Evolutionary conservation across 495 filamentous ascomycete species (phyloP).

Genomic region (Podospora pseudoanserina): DNA sequence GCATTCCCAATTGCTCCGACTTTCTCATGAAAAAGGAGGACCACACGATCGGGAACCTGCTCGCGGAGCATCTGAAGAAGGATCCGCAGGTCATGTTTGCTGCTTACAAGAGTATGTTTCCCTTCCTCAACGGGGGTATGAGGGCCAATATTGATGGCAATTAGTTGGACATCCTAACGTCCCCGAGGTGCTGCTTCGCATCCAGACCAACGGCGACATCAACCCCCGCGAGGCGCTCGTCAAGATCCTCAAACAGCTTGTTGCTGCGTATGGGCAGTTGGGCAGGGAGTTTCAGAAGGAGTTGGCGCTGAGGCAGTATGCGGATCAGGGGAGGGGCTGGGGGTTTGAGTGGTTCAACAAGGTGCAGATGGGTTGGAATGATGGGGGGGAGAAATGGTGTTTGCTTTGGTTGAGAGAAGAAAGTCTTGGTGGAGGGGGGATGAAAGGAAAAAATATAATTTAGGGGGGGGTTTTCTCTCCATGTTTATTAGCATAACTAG

Average conservation of each 20-base stretch:
- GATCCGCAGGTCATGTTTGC: conserved; percentile 76
- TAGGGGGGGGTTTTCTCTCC: not conserved
- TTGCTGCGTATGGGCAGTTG: conserved; percentile 69
- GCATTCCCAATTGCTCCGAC: conserved; percentile 77
- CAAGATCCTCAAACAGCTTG: conserved; percentile 69
- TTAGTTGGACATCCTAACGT: conserved; percentile 81
- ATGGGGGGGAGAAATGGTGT: too few species aligned
- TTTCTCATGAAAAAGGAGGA: conserved; percentile 97
- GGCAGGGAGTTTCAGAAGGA: conserved; percentile 92
- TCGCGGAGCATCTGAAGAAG: conserved; percentile 75
- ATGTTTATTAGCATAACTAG: too few species aligned
- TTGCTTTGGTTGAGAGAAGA: not conserved
- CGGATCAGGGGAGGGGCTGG: conserved; percentile 50
- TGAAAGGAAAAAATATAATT: not conserved
- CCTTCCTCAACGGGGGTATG: not conserved
- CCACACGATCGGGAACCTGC: conserved; percentile 89
- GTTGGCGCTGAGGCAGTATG: conserved; percentile 88
- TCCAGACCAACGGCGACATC: conserved; percentile 86
- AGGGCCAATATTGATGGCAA: not conserved
- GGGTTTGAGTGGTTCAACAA: not conserved
- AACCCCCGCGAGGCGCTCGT: conserved; percentile 85
- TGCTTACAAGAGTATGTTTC: conserved; percentile 71
- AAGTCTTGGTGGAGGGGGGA: too few species aligned
- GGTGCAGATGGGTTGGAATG: too few species aligned
- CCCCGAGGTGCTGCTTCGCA: conserved; percentile 77